Evolutionary conservation across 208 protist genomes (phyloP).

Genomic region (Trypanosoma vivax): DNA sequence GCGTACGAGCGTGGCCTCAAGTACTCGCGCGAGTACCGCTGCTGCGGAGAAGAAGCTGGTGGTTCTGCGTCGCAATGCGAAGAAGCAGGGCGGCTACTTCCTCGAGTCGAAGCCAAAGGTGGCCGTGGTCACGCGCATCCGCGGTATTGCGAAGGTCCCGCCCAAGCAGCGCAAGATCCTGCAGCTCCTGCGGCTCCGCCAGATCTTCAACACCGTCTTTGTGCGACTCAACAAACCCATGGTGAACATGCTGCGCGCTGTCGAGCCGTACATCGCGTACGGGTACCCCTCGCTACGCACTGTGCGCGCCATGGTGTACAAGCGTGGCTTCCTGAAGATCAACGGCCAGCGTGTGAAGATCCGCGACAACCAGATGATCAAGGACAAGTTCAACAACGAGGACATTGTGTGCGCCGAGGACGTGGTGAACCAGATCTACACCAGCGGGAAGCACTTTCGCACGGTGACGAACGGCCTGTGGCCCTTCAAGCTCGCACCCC

Average conservation of each 20-base stretch:
- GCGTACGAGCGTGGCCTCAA: conserved; percentile 67
- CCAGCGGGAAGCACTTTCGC: conserved; percentile 97
- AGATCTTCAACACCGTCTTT: conserved; percentile 99
- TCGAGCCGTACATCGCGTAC: conserved; percentile 99
- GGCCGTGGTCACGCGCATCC: conserved; percentile 98
- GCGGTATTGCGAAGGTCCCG: conserved; percentile 97
- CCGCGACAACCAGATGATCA: conserved; percentile 94
- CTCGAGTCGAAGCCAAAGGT: conserved; percentile 98
- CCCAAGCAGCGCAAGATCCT: conserved; percentile 99
- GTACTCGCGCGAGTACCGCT: conserved; percentile 97
- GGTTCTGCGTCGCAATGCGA: conserved; percentile 84
- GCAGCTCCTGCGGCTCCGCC: conserved; percentile 97
- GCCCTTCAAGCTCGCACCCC: conserved; percentile 97
- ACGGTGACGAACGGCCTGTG: conserved; percentile 97
- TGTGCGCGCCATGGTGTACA: conserved; percentile 98
- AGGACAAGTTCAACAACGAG: conserved; percentile 91
- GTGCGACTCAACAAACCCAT: conserved; percentile 99
- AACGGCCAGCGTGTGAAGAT: conserved; percentile 97
- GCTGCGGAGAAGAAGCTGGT: conserved; percentile 84
- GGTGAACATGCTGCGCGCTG: conserved; percentile 97
- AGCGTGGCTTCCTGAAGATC: conserved; percentile 98
- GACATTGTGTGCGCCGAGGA: conserved; percentile 99
- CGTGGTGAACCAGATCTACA: conserved; percentile 99
- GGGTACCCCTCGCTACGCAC: conserved; percentile 98
- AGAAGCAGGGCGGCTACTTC: conserved; percentile 94